phyloP scores from a whole-genome alignment of 306 rosid genomes.

The Hylodesmum podocarpum region DNA sequence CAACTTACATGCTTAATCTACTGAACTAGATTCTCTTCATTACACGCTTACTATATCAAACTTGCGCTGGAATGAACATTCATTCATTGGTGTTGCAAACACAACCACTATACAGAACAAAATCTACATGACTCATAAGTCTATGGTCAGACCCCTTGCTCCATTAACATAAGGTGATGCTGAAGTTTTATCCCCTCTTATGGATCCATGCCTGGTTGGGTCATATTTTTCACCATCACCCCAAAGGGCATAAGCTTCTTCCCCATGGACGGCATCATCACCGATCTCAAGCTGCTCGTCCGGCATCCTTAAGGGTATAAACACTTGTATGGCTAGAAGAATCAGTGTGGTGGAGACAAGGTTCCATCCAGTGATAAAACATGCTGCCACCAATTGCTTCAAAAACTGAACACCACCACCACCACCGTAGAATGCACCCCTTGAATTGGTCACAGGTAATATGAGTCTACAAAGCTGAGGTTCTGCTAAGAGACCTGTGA shows the following conservation, averaged over 20 bases:
- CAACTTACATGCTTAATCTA: too few relatives aligned
- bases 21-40: too few relatives aligned
- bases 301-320: conserved; percentile 28
- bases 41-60: too few relatives aligned
- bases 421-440: conserved; percentile 26
- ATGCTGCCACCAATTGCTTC: conserved; percentile 23
- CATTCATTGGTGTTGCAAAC: not conserved
- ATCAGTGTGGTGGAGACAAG: conserved; percentile 26
- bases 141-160: conserved; percentile 13
- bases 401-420: not conserved
- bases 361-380: conserved; percentile 25
- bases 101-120: not conserved
- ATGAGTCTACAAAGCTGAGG: conserved; percentile 24
- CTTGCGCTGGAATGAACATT: not conserved
- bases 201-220: conserved; percentile 17
- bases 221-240: conserved; percentile 29
- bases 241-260: conserved; percentile 35
- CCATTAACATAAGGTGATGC: not conserved
- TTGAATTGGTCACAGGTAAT: conserved; percentile 22
- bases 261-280: conserved; percentile 21
- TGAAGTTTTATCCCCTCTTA: not conserved
- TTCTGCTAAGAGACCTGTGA: conserved; percentile 31
- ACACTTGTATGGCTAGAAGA: conserved; percentile 19
- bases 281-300: conserved; percentile 20
- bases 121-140: not conserved